Percentiles rank a stretch among this genome's conserved stretches.
These are phyloP conservation scores for Yamadazyma triangularis DNA, from an alignment of 1,139 yeast genomes.

Conservation along the genomic window DNA sequence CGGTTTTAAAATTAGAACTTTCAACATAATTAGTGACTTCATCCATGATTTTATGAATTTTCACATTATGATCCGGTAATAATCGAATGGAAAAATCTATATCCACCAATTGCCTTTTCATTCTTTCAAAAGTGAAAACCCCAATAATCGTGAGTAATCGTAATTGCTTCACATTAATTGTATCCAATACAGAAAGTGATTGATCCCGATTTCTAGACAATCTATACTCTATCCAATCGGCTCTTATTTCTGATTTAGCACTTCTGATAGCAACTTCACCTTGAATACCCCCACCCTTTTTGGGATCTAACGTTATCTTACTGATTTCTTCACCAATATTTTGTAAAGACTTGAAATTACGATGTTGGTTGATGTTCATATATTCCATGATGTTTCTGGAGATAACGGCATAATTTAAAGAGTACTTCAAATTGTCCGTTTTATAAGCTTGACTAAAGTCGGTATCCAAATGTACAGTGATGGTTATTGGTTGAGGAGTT, in stretches of 20 bases:
- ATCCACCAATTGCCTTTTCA: conserved; percentile 70
- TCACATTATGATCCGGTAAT: conserved; percentile 29
- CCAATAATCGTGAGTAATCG: conserved; percentile 77
- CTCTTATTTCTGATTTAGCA: conserved; percentile 54
- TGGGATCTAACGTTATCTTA: conserved; percentile 43
- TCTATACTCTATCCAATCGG: conserved; percentile 43
- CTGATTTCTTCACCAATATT: conserved; percentile 54
- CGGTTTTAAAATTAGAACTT: conserved; percentile 76
- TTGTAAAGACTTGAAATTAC: conserved; percentile 48
- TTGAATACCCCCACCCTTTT: conserved; percentile 48
- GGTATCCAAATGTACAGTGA: conserved; percentile 59
- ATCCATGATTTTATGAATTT: conserved; percentile 37
- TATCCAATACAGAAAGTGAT: conserved; percentile 26
- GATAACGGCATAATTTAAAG: conserved; percentile 84
- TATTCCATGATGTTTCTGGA: conserved; percentile 57
- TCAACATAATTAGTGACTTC: conserved; percentile 59
- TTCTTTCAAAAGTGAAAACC: conserved; percentile 83
- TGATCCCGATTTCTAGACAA: conserved; percentile 22
- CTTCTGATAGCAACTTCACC: conserved; percentile 43
- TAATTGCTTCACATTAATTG: conserved; percentile 47
- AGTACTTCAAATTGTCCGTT: conserved; percentile 73
- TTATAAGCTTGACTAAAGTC: conserved; percentile 67
- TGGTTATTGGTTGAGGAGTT: conserved; percentile 62
- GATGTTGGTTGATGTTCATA: conserved; percentile 41
- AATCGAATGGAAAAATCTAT: conserved; percentile 51